Evolutionary conservation across 2,329 filamentous ascomycete species (phyloP), one percentile per base, ranked within the genome.

Genomic region (Hymenoscyphus albidus): DNA sequence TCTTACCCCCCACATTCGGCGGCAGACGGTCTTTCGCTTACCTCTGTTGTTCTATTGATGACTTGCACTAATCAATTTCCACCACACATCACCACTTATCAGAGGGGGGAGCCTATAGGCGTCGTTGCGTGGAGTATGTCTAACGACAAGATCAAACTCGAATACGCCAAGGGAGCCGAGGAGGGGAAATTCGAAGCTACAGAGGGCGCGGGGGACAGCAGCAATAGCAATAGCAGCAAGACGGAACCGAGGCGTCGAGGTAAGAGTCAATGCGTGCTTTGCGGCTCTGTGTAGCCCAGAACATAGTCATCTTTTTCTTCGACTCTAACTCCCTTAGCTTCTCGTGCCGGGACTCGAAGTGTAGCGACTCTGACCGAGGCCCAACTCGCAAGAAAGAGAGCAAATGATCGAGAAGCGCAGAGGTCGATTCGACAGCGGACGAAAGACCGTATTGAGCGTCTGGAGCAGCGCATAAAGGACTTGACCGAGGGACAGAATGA

Each of bases 341-440:
- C 72, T 40, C 70, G 73, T 51, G 73, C 72, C 83, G 84, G 84
- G 58, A 85, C 89, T 65, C 86, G 92, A 70, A 93, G 91, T 68
- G 93, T 96, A 63, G 92, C 92, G 68, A 94, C 91, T 73, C 83
- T 97, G 74, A 96, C 91, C 22, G 90, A 91, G 14, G 90, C 92
- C 68, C 93, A 97, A 78, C 85, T 97, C 64, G 91, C 90, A 40
- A 89, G 93, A 76, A 97, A 97, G 81, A 85, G 93, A 69, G 91
- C 92, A 74, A 96, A 96, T 79, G 61, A 62, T 54, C 61, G 61
- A 48, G 54, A 58, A 13, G 61, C 54, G 14, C 61, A 62, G 40
- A 27, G 54, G 18, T 58, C 91, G 54, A 96, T 96, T 69, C 84
- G 93, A 59, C 91, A 92, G 76, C 85, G 93, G 70, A 96, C 92